A percentile compares a stretch with the other conserved stretches of the same genome.
These are phyloP conservation scores for Chlorencoelia australis DNA, from an alignment of 2,329 filamentous ascomycete species.

Conservation along the genomic window DNA sequence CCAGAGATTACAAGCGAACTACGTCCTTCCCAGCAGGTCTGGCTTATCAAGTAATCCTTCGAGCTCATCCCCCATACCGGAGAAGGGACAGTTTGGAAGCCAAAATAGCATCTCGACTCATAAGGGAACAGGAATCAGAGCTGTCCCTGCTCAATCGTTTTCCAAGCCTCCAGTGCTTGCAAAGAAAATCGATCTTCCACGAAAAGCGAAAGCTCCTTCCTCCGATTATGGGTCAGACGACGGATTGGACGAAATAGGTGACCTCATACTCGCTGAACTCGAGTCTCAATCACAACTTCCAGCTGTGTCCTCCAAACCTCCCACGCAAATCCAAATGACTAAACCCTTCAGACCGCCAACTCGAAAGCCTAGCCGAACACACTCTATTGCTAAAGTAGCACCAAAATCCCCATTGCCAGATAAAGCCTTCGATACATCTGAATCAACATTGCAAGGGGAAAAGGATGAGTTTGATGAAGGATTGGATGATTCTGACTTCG, in stretches of 20 bases:
- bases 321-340: not conserved
- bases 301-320: not conserved
- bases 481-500: conserved; percentile 44
- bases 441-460: conserved; percentile 1
- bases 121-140: conserved; percentile 1
- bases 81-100: conserved; percentile 1
- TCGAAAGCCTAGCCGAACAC: no score
- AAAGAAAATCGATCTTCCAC: not conserved
- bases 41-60: conserved; percentile 21
- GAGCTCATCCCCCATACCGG: conserved; percentile 29
- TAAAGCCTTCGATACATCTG: not conserved
- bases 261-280: conserved; percentile 4
- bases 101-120: conserved; percentile 1
- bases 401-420: no score
- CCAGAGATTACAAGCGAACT: conserved; percentile 50
- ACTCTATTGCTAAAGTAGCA: not conserved
- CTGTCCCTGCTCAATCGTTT: conserved; percentile 2
- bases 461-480: conserved; percentile 27
- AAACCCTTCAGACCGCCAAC: no score
- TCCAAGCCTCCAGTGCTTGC: not conserved
- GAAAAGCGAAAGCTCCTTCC: conserved; percentile 1
- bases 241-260: conserved; percentile 5
- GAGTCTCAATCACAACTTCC: conserved; percentile 4
- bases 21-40: conserved; percentile 27
- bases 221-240: conserved; percentile 7